phyloP scores from a whole-genome alignment of 768 basidiomycete genomes.

The Russula lepida region DNA sequence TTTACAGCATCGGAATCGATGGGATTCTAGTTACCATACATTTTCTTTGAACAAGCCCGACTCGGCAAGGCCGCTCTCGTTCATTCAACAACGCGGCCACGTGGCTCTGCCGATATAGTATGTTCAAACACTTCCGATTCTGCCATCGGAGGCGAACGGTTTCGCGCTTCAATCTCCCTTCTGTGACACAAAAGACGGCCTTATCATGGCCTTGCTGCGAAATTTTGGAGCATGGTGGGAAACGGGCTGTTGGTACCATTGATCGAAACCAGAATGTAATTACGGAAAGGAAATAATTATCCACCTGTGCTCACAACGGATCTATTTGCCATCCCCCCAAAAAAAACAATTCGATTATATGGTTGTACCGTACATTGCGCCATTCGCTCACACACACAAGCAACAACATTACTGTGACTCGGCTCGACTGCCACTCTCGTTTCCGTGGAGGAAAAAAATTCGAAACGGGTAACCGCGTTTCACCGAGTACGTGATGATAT shows the following conservation, averaged over 20 bases:
- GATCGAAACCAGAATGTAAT: conserved; percentile 18
- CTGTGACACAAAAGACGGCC: conserved; percentile 17
- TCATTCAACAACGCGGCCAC: conserved; percentile 10
- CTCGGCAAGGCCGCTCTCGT: conserved; percentile 9
- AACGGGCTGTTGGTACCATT: conserved; percentile 15
- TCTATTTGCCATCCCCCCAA: not conserved
- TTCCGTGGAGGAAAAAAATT: not conserved
- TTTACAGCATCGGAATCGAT: conserved; percentile 12
- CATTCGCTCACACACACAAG: conserved; percentile 1
- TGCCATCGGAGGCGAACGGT: conserved; percentile 14
- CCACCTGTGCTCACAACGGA: conserved; percentile 3
- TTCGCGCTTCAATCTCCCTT: conserved; percentile 10
- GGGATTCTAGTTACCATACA: conserved; percentile 3
- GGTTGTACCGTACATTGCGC: not conserved
- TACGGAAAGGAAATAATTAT: conserved; percentile 4
- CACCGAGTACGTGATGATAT: conserved; percentile 19
- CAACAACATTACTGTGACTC: conserved; percentile 8
- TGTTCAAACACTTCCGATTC: conserved; percentile 9
- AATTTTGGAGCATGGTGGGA: conserved; percentile 8
- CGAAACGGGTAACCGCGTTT: conserved; percentile 11
- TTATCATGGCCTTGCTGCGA: conserved; percentile 14
- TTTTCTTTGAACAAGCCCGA: conserved; percentile 17
- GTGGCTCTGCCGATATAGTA: conserved; percentile 19
- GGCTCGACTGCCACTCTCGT: conserved; percentile 4
- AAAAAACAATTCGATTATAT: conserved; percentile 3